Evolutionary conservation across 208 protist species (phyloP), one percentile per base, ranked within the genome.

Genomic region (Leishmania braziliensis): DNA sequence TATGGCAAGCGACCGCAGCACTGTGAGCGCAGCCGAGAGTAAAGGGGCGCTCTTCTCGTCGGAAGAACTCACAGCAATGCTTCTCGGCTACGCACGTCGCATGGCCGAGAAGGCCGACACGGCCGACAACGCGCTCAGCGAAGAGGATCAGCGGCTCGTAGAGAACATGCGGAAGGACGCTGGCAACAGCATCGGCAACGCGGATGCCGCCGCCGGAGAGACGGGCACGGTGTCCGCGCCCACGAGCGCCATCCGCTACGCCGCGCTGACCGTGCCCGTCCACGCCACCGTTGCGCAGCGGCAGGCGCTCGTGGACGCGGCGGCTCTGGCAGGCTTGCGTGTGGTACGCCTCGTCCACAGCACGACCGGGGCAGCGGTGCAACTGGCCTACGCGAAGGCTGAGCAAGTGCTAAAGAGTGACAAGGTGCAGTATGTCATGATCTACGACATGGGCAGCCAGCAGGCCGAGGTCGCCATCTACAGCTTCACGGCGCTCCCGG

Each of bases 231-330:
- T 29, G 14, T 60, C 68, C 0, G 70, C 66, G 36, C 36, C 36
- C 36, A 39, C 36, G 36, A 39, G 36, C 75, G 71, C 78, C 29
- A 51, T 96, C 51, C 88, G 82, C 39, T 78, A 98, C 81, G 88
- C 89, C 60, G 93, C 92, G 5, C 87, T 98, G 46, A 94, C 93
- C 33, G 87, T 97, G 33, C 96, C 97, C 23, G 82, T 83, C 16
- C 91, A 87, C 70, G 86, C 91, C 33, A 93, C 90, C 4, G 77
- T 93, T 6, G 77, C 87, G 48, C 85, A 98, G 80, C 90, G 96
- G 26, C 95, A 97, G 83, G 88, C 96, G 18, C 69, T 99, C 77
- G 69, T 98, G 20, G 96, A 99, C 53, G 95, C 95, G 5, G 97
- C 93, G 1, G 86, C 92, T 5, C 77, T 98, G 14, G 90, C 89